phyloP scores from a whole-genome alignment of 2,329 filamentous ascomycete genomes.

The Fusarium continuum region DNA sequence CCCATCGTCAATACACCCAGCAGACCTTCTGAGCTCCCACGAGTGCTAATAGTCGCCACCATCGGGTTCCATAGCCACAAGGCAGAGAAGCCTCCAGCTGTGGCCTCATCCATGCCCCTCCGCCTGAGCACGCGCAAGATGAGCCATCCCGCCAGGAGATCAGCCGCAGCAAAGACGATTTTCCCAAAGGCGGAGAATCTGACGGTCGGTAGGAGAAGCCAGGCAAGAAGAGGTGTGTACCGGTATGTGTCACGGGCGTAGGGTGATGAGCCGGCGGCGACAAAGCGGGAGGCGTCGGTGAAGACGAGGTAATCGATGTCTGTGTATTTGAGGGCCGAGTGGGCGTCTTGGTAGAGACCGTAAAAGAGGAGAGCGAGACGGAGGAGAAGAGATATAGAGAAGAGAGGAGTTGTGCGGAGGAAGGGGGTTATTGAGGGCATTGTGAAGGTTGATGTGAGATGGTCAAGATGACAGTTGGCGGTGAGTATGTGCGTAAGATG shows the following conservation, averaged over 20 bases:
- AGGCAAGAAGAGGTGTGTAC: constrained; percentile 93
- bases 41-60: constrained; percentile 95
- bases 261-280: constrained; percentile 73
- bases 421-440: constrained; percentile 42
- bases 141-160: constrained; percentile 85
- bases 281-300: constrained; percentile 88
- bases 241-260: constrained; percentile 94
- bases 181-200: constrained; percentile 87
- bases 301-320: constrained; percentile 99
- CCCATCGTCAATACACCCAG: constrained; percentile 85
- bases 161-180: constrained; percentile 81
- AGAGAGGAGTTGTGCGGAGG: constrained; percentile 57
- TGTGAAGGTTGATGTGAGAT: constrained; percentile 18
- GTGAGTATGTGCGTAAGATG: constrained; percentile 23
- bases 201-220: constrained; percentile 83
- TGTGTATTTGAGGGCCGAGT: constrained; percentile 95
- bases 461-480: constrained; percentile 41
- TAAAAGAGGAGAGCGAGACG: constrained; percentile 82
- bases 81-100: constrained; percentile 78
- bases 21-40: constrained; percentile 92
- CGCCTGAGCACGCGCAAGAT: constrained; percentile 59
- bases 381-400: constrained; percentile 68
- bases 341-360: constrained; percentile 89
- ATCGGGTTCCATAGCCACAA: constrained; percentile 98
- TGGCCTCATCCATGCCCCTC: constrained; percentile 56